A percentile compares a stretch with the other conserved stretches of the same genome.
Conservation (phyloP, 805 yeast species). For the Kluyveromyces nonfermentans region DNA sequence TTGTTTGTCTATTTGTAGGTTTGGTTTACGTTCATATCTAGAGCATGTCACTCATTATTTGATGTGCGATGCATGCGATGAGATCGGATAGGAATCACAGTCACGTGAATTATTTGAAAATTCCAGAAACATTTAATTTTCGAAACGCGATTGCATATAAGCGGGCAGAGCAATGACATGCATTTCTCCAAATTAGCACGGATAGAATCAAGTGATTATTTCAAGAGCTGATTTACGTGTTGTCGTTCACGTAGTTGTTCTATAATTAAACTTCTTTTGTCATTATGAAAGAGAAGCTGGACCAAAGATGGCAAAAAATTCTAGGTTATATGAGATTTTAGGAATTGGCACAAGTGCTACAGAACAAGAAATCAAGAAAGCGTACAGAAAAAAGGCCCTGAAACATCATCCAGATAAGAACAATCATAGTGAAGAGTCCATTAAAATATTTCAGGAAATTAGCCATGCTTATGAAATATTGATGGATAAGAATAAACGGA, state of each 20-base stretch:
- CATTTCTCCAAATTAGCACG: too few species aligned
- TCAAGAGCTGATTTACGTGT: too few species aligned
- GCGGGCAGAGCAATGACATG: not conserved
- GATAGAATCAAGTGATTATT: too few species aligned
- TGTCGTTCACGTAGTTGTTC: too few species aligned
- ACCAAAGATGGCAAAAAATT: conserved; percentile 3
- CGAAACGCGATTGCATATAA: not conserved
- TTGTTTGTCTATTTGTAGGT: too few species aligned
- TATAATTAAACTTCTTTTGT: too few species aligned
- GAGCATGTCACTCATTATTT: too few species aligned
- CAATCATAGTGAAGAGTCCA: conserved; percentile 38
- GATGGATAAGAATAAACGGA: conserved; percentile 36
- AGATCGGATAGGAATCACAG: not conserved
- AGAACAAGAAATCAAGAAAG: conserved; percentile 43
- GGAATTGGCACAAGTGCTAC: conserved; percentile 42
- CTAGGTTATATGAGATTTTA: conserved; percentile 43
- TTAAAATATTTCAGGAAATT: conserved; percentile 49
- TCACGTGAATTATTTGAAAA: not conserved
- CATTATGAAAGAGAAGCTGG: not conserved
- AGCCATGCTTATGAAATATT: conserved; percentile 61
- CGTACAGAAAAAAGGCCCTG: conserved; percentile 42
- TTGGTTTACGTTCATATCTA: too few species aligned
- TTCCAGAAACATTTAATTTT: not conserved
- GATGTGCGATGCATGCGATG: not conserved
- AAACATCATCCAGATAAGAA: conserved; percentile 62